These are phyloP conservation scores for Misopates orontium DNA, from an alignment of 257 asterid species.

Conservation along the genomic window DNA sequence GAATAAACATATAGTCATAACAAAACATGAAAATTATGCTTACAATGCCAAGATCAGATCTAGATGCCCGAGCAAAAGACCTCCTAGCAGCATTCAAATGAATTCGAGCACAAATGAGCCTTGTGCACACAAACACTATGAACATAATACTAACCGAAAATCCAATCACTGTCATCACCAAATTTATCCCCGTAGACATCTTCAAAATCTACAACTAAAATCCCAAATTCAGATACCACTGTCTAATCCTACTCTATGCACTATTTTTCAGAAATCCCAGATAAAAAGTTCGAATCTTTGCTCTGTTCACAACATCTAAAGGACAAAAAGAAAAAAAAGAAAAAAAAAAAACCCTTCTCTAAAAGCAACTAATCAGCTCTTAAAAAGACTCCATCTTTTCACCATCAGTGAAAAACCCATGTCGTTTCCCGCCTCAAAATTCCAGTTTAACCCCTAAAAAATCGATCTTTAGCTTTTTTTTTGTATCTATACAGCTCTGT, in stretches of 20 bases:
- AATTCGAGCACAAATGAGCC: slow-evolving; percentile 82
- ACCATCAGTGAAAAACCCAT: slow-evolving; percentile 21
- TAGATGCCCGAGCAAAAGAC: slow-evolving; percentile 45
- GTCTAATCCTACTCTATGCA: slow-evolving; percentile 22
- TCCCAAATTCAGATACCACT: slow-evolving; percentile 22
- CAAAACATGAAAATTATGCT: slow-evolving; percentile 33
- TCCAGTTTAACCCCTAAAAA: not conserved
- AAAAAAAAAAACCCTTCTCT: slow-evolving; percentile 20
- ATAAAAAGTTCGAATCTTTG: slow-evolving; percentile 25
- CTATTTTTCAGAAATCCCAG: slow-evolving; percentile 21
- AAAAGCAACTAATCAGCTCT: slow-evolving; percentile 18
- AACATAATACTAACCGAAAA: slow-evolving; percentile 71
- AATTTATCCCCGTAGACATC: slow-evolving; percentile 64
- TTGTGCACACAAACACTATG: slow-evolving; percentile 79
- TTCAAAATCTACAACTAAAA: slow-evolving; percentile 27
- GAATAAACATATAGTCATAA: not conserved
- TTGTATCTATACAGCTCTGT: slow-evolving; percentile 5
- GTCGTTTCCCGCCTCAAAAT: slow-evolving; percentile 20
- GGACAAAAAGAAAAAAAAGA: not conserved
- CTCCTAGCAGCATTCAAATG: slow-evolving; percentile 54
- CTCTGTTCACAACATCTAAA: slow-evolving; percentile 25
- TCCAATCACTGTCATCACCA: slow-evolving; percentile 93
- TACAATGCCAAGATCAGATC: slow-evolving; percentile 76
- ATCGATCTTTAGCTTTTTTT: slow-evolving; percentile 13
- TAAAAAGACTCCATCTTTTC: slow-evolving; percentile 26